phyloP scores from a whole-genome alignment of 2,329 filamentous ascomycete genomes.

The Aschersonia sp. region DNA sequence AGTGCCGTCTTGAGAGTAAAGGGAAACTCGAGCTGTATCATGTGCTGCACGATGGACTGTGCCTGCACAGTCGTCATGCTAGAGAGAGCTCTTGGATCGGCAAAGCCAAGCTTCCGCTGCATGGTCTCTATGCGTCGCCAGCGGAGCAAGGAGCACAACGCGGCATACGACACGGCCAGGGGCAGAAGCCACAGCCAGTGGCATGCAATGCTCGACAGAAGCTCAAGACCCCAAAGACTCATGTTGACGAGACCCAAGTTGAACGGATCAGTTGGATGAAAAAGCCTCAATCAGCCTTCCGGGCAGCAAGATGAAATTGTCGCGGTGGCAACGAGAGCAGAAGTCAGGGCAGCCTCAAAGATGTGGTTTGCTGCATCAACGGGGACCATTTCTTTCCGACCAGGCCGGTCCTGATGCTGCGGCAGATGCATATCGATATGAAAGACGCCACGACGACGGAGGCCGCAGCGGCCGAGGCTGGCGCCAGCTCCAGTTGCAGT shows the following conservation, averaged over 20 bases:
- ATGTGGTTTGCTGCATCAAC: too few relatives aligned
- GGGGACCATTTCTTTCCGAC: too few relatives aligned
- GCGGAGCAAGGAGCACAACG: slow-evolving; percentile 20
- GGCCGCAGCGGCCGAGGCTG: too few relatives aligned
- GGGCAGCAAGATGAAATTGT: too few relatives aligned
- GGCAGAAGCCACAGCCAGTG: not conserved
- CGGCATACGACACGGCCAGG: not conserved
- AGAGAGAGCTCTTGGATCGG: slow-evolving; percentile 19
- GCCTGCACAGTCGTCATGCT: slow-evolving; percentile 29
- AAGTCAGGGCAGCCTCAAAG: too few relatives aligned
- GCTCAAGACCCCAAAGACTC: not conserved
- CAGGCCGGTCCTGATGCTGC: too few relatives aligned
- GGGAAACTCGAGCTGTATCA: slow-evolving; percentile 21
- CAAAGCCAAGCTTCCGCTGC: slow-evolving; percentile 15
- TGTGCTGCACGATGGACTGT: slow-evolving; percentile 24
- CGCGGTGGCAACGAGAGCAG: too few relatives aligned
- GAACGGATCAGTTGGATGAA: too few relatives aligned
- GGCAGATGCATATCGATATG: too few relatives aligned
- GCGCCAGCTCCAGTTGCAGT: too few relatives aligned
- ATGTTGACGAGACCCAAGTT: not conserved
- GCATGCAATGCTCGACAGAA: not conserved
- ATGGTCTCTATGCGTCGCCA: slow-evolving; percentile 18
- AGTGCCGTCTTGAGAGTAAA: slow-evolving; percentile 20
- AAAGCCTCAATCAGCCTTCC: too few relatives aligned
- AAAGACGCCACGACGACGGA: too few relatives aligned